Evolutionary conservation across 768 basidiomycete species (phyloP), one percentile per base, ranked within the genome.

Genomic region (Cubamyces sp.): DNA sequence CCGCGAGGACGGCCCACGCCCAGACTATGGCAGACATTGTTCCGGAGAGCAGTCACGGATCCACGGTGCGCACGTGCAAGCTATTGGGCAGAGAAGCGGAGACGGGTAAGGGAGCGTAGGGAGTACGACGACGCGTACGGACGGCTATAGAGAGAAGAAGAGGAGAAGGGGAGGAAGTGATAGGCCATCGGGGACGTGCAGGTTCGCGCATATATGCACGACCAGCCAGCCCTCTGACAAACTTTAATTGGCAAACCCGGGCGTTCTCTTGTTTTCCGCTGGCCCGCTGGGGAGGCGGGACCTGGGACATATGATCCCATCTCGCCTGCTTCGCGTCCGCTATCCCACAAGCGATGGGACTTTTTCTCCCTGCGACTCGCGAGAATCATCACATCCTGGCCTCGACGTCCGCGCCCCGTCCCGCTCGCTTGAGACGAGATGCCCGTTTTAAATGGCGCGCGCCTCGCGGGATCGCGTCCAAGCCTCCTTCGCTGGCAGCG

Each of bases 21-120:
- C 61, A 59, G 53, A 63, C 34, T 23, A 65, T 21, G 26, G 59
- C 25, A 30, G 63, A 64, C 63, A 64, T 64, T n/a, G n/a, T n/a
- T 58, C 53, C 51, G 62, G 56, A 55, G 57, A 64, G 61, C 57
- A 59, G 57, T 64, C 53, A 59, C 53, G 62, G 62, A 64, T 64
- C 60, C 40, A 67, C 37, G 28, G 50, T 34, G 59, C 64, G 49
- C 39, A 26, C 21, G 55, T 53, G 42, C 37, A 46, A 57, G 28
- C 40, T 54, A 43, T 45, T 11, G 34, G 34, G 34, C 34, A 34
- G 21, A 37, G 25, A 21, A 11, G 54, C 45, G 50, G 25, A 16
- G n/a, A 25, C n/a, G 21, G 62, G 40, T 47, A 58, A 58, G 62
- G n/a, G 62, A 54, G 53, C 21, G 52, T 47, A 47, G 28, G 43